Conservation (phyloP, 108 stramenopile species). For the Nannochloropsis gaditana region DNA sequence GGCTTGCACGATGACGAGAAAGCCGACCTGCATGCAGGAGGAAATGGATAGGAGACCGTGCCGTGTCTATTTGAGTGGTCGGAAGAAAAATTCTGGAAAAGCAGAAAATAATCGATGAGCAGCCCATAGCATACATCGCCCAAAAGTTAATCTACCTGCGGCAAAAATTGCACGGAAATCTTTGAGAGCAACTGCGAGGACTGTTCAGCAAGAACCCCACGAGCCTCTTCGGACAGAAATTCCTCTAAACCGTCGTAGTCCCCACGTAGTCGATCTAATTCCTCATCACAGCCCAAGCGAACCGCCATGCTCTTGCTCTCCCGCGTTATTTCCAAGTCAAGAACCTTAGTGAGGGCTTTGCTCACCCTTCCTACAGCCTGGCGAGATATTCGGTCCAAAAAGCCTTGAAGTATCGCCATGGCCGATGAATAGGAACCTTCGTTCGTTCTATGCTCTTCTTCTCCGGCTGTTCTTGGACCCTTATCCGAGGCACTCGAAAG, state of each 20-base stretch:
- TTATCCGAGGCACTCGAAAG: background rate
- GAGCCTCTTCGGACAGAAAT: constrained; percentile 56
- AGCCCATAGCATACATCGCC: background rate
- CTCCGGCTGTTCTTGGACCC: background rate
- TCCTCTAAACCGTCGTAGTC: constrained; percentile 58
- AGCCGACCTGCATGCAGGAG: background rate
- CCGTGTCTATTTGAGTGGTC: background rate
- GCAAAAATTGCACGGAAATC: background rate
- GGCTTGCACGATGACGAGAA: background rate
- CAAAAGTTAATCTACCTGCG: background rate
- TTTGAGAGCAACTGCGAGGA: background rate
- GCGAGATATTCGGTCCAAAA: background rate
- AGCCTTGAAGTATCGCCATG: background rate
- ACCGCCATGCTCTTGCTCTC: background rate
- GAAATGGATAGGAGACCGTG: background rate
- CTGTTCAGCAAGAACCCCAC: background rate
- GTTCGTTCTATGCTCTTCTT: background rate
- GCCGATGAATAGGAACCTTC: background rate
- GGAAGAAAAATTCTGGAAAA: background rate
- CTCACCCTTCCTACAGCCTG: background rate
- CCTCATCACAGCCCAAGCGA: constrained; percentile 59
- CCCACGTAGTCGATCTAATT: constrained; percentile 64
- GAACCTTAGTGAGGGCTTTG: background rate
- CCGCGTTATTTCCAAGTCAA: background rate
- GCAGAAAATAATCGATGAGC: background rate